Conservation (phyloP, 2,329 filamentous ascomycete species). For the Calycina herbarum region DNA sequence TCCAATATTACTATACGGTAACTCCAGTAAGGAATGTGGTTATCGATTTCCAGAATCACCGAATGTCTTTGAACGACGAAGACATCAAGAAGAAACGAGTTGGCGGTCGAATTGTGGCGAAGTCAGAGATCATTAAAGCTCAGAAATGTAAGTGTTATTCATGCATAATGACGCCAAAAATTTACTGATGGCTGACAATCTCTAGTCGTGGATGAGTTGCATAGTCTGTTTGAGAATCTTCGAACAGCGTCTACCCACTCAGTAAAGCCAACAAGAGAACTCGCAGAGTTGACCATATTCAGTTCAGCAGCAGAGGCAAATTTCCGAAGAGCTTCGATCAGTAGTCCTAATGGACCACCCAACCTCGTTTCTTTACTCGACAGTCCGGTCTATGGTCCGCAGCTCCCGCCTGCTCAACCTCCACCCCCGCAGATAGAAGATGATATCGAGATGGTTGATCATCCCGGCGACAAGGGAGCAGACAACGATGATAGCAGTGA, state of each 20-base stretch:
- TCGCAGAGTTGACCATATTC: slow-evolving; percentile 78
- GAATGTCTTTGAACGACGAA: slow-evolving; percentile 65
- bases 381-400: slow-evolving; percentile 31
- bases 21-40: slow-evolving; percentile 79
- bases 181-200: slow-evolving; percentile 24
- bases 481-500: slow-evolving; percentile 40
- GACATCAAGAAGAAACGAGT: slow-evolving; percentile 68
- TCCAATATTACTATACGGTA: slow-evolving; percentile 94
- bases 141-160: slow-evolving; percentile 68
- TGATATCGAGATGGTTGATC: slow-evolving; percentile 38
- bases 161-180: slow-evolving; percentile 13
- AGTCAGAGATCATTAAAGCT: slow-evolving; percentile 57
- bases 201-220: slow-evolving; percentile 73
- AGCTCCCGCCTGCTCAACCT: slow-evolving; percentile 19
- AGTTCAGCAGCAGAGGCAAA: slow-evolving; percentile 55
- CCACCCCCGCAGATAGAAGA: slow-evolving; percentile 24
- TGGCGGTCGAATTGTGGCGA: slow-evolving; percentile 67
- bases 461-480: slow-evolving; percentile 27
- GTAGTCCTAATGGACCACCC: slow-evolving; percentile 37
- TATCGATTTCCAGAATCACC: slow-evolving; percentile 69
- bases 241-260: slow-evolving; percentile 60
- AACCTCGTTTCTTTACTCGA: slow-evolving; percentile 29
- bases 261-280: slow-evolving; percentile 70
- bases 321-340: slow-evolving; percentile 49
- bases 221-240: slow-evolving; percentile 68